Conservation (phyloP, 225 moss, liverwort and hornwort genomes). For the Climacium dendroides region DNA sequence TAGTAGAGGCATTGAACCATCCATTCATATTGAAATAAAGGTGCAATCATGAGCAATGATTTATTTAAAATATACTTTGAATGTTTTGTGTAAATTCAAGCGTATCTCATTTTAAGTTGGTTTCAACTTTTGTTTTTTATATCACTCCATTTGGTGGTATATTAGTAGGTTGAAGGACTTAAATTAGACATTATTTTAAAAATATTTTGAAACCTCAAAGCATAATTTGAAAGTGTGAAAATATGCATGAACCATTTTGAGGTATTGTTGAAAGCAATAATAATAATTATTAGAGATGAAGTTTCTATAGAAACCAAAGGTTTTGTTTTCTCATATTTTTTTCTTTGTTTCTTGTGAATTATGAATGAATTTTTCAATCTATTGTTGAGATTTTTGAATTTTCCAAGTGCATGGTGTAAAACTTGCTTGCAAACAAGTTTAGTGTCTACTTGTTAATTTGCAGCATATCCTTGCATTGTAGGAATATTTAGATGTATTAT, state of each 20-base stretch:
- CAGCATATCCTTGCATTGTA: neutral
- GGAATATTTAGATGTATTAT: too few relatives aligned
- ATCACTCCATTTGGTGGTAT: neutral
- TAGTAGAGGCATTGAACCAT: neutral
- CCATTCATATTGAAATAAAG: neutral
- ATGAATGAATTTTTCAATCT: neutral
- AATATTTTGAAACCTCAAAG: neutral
- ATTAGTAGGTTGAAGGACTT: neutral
- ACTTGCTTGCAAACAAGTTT: neutral
- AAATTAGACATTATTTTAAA: neutral
- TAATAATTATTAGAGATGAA: neutral
- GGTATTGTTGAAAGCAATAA: neutral
- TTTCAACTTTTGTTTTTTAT: neutral
- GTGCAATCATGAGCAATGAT: neutral
- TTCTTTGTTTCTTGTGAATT: neutral
- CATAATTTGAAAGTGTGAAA: neutral
- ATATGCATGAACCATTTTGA: neutral
- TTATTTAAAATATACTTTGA: neutral
- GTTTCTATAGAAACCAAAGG: neutral
- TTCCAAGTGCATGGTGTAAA: neutral
- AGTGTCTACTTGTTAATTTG: neutral
- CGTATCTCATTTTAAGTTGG: neutral
- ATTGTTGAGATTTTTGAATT: neutral
- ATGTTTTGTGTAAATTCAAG: neutral
- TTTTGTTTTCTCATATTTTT: neutral